Evolutionary conservation across 305 asterid species (phyloP).

Genomic region (Salvia sclarea): DNA sequence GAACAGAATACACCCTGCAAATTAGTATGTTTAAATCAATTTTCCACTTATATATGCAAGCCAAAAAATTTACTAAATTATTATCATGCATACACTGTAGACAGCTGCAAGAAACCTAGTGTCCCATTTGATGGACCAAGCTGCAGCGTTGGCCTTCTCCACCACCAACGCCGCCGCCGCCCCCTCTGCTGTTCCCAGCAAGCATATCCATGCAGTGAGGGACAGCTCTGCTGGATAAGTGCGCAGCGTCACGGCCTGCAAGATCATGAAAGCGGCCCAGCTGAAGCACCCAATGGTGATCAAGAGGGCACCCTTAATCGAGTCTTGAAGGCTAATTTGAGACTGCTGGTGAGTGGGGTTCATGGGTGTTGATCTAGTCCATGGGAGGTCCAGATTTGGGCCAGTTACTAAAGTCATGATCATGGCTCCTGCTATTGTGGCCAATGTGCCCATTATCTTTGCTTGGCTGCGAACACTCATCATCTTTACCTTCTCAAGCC

Average conservation of each 20-base stretch:
- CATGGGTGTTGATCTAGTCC: slow-evolving; percentile 49
- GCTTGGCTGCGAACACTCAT: slow-evolving; percentile 72
- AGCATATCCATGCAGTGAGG: slow-evolving; percentile 91
- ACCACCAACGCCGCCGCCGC: slow-evolving; percentile 65
- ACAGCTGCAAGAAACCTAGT: slow-evolving; percentile 69
- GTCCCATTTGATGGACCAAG: slow-evolving; percentile 84
- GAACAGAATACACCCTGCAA: slow-evolving; percentile 88
- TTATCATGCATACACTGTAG: slow-evolving; percentile 66
- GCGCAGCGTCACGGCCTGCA: slow-evolving; percentile 80
- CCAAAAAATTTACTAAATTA: no score
- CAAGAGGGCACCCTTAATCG: slow-evolving; percentile 81
- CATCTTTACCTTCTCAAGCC: slow-evolving; percentile 64
- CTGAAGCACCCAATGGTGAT: slow-evolving; percentile 81
- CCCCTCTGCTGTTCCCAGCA: slow-evolving; percentile 76
- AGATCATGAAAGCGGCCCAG: slow-evolving; percentile 86
- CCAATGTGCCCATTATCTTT: slow-evolving; percentile 62
- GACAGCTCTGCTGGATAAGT: slow-evolving; percentile 86
- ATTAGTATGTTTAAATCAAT: no score
- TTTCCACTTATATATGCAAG: no score
- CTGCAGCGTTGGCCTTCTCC: slow-evolving; percentile 69
- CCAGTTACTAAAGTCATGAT: slow-evolving; percentile 70
- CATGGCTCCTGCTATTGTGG: slow-evolving; percentile 76
- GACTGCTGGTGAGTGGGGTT: slow-evolving; percentile 41
- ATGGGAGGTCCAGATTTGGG: slow-evolving; percentile 57
- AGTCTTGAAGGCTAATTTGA: slow-evolving; percentile 52